Percentiles rank a stretch among this genome's conserved stretches.
Conservation (phyloP, 305 asterid species). For the Stenogyne calaminthoides region DNA sequence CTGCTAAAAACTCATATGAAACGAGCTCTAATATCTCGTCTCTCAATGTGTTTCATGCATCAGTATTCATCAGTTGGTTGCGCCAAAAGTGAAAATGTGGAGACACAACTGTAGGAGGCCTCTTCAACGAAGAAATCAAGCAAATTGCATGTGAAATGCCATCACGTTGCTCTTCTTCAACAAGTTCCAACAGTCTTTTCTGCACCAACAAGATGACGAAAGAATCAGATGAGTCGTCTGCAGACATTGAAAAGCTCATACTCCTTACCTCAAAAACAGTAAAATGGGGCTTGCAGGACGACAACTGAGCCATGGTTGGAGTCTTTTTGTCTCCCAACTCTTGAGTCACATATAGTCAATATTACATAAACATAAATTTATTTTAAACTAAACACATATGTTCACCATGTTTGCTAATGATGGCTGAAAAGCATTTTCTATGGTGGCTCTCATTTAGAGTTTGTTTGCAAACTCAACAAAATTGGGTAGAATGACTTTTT, state of each 20-base stretch:
- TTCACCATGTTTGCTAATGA: not conserved
- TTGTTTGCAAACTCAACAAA: too few relatives aligned
- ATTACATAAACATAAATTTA: constrained; percentile 24
- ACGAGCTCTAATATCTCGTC: not conserved
- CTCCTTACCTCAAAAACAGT: constrained; percentile 38
- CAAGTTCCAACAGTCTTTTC: constrained; percentile 23
- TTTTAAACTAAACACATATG: not conserved
- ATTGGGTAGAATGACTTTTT: too few relatives aligned
- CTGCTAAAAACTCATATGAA: not conserved
- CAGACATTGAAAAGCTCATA: constrained; percentile 48
- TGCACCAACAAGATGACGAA: constrained; percentile 25
- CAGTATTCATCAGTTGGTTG: constrained; percentile 46
- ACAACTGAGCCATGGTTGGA: constrained; percentile 81
- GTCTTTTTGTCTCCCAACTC: constrained; percentile 58
- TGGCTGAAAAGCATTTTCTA: not conserved
- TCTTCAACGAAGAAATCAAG: constrained; percentile 64
- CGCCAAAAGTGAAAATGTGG: constrained; percentile 28
- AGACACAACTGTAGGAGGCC: constrained; percentile 18
- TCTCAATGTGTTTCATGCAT: not conserved
- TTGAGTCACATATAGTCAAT: constrained; percentile 37
- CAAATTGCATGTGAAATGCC: constrained; percentile 52
- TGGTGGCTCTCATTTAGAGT: too few relatives aligned
- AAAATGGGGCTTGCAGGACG: constrained; percentile 47
- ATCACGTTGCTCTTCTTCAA: constrained; percentile 32
- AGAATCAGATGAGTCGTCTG: too few relatives aligned